A percentile compares a stretch with the other conserved stretches of the same genome.
Conservation (phyloP, 2,329 filamentous ascomycete genomes). For the Scortechinia acanthostroma region DNA sequence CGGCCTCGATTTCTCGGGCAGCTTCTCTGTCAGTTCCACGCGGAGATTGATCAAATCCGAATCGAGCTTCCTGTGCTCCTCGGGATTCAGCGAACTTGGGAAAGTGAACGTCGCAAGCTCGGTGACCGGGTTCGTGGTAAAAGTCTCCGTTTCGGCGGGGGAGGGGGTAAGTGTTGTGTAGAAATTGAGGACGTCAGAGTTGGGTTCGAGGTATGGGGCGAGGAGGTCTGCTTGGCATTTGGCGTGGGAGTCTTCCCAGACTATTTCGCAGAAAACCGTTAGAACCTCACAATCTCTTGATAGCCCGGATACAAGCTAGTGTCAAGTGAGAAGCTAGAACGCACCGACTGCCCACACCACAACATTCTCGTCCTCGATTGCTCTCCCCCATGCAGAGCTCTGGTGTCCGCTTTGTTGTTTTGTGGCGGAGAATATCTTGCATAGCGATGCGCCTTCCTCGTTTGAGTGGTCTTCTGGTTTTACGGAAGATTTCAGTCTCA, state of each 20-base stretch:
- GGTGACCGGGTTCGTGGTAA: conserved; percentile 31
- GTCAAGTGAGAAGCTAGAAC: conserved; percentile 5
- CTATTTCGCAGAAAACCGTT: conserved; percentile 4
- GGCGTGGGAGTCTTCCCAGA: conserved; percentile 6
- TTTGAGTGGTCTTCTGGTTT: conserved; percentile 23
- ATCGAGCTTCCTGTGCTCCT: conserved; percentile 10
- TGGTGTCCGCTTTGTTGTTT: conserved; percentile 21
- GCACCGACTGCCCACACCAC: conserved; percentile 25
- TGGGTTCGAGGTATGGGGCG: not conserved
- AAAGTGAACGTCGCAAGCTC: conserved; percentile 37
- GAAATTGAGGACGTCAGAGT: conserved; percentile 6
- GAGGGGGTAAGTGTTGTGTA: conserved; percentile 19
- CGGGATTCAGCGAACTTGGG: conserved; percentile 16
- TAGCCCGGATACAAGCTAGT: not conserved
- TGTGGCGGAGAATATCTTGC: conserved; percentile 14
- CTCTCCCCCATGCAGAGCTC: conserved; percentile 23
- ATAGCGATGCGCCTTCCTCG: conserved; percentile 17
- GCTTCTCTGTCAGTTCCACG: conserved; percentile 16
- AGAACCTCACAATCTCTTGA: not conserved
- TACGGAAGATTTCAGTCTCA: conserved; percentile 22
- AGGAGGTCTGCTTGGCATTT: not conserved
- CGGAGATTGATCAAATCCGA: not conserved
- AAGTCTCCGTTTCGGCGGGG: conserved; percentile 12
- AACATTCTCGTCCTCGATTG: conserved; percentile 20
- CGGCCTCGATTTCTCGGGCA: conserved; percentile 14